Percentiles rank a stretch among this genome's conserved stretches.
phyloP scores from a whole-genome alignment of 2,329 filamentous ascomycete genomes.

The Hawksworthiomyces lignivorus region DNA sequence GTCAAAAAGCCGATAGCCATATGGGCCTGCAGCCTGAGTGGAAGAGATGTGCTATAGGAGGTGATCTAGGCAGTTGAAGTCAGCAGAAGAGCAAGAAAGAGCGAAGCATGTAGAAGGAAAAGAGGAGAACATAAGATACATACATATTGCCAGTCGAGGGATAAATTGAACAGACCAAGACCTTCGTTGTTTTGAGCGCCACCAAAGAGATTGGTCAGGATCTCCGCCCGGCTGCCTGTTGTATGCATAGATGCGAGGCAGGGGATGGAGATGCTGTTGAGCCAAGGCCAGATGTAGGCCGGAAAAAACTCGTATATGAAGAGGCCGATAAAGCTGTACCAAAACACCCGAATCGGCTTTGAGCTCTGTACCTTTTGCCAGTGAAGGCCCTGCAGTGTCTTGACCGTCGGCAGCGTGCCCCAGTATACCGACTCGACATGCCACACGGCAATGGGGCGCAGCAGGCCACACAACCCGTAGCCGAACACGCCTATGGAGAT shows the following conservation, averaged over 20 bases:
- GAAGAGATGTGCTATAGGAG: constrained; percentile 44
- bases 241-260: constrained; percentile 46
- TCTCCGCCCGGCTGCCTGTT: constrained; percentile 34
- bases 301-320: constrained; percentile 45
- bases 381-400: constrained; percentile 46
- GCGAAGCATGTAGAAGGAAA: neutral
- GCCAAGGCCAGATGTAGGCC: constrained; percentile 47
- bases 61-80: constrained; percentile 36
- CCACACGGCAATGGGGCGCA: constrained; percentile 48
- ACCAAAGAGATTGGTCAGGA: constrained; percentile 43
- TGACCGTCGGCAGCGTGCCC: constrained; percentile 44
- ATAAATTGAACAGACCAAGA: constrained; percentile 39
- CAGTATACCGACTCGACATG: constrained; percentile 51
- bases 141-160: constrained; percentile 49
- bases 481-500: constrained; percentile 50
- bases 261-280: constrained; percentile 46
- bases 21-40: constrained; percentile 42
- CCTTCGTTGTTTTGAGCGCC: constrained; percentile 45
- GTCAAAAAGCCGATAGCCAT: constrained; percentile 34
- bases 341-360: constrained; percentile 44
- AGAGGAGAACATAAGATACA: constrained; percentile 19
- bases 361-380: constrained; percentile 43
- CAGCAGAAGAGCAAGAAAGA: no score
- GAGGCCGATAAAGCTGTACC: constrained; percentile 38
- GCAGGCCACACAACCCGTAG: constrained; percentile 44